Evolutionary conservation across 192 early-diverging fungal species (phyloP).

Genomic region (Martensiomyces pterosporus): DNA sequence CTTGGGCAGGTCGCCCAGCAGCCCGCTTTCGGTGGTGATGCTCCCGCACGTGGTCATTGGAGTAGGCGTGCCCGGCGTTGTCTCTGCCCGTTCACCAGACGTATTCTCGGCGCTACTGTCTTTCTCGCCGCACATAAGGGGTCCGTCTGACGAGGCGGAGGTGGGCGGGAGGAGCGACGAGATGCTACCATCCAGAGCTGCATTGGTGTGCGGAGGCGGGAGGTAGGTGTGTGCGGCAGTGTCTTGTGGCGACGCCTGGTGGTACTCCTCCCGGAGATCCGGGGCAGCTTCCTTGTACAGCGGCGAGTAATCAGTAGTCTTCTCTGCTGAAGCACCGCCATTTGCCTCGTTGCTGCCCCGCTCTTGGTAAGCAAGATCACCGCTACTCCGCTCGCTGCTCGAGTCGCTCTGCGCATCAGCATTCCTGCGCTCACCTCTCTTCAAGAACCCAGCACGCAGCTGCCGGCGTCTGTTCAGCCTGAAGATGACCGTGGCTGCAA

Average conservation of each 20-base stretch:
- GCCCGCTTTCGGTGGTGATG: conserved; percentile 11
- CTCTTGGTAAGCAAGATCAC: conserved; percentile 3
- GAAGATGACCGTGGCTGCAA: conserved; percentile 39
- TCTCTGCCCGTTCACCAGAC: conserved; percentile 5
- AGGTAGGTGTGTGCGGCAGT: not conserved
- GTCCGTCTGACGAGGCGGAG: no score
- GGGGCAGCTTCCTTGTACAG: no score
- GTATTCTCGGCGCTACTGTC: conserved; percentile 2
- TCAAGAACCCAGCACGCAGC: conserved; percentile 1
- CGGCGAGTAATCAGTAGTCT: no score
- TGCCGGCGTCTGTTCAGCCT: conserved; percentile 5
- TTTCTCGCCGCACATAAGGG: not conserved
- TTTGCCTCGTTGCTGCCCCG: not conserved
- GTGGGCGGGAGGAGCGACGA: not conserved
- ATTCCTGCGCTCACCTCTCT: no score
- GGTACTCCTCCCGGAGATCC: no score
- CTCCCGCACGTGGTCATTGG: conserved; percentile 5
- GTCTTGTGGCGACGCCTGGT: no score
- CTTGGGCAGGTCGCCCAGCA: conserved; percentile 2
- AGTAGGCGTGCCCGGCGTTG: conserved; percentile 13
- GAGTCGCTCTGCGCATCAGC: conserved; percentile 1
- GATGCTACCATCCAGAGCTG: not conserved
- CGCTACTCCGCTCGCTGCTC: conserved; percentile 12
- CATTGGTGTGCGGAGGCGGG: not conserved
- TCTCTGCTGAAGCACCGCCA: not conserved